Conservation (phyloP, 192 early-diverging fungal species). For the Funneliformis geosporum region DNA sequence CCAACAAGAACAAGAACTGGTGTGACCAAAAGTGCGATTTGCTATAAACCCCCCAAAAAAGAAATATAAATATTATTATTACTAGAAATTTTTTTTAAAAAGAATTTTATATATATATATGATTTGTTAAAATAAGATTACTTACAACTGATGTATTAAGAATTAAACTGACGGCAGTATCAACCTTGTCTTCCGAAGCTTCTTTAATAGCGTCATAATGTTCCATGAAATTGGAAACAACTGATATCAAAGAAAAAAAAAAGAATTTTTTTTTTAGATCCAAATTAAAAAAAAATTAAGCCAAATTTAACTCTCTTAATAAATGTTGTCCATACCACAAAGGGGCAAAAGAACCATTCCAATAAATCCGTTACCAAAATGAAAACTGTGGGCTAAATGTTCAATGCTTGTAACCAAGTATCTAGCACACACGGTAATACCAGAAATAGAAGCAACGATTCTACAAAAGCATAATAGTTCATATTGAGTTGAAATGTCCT, state of each 20-base stretch:
- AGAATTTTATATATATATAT: too few relatives aligned
- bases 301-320: constrained; percentile 28
- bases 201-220: constrained; percentile 77
- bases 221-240: constrained; percentile 63
- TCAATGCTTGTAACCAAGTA: constrained; percentile 79
- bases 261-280: neutral
- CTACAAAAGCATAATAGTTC: constrained; percentile 62
- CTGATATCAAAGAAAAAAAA: constrained; percentile 16
- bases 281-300: constrained; percentile 28
- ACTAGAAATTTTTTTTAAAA: neutral
- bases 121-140: neutral
- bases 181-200: constrained; percentile 80
- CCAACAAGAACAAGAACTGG: constrained; percentile 74
- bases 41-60: constrained; percentile 42
- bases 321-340: constrained; percentile 58
- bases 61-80: neutral
- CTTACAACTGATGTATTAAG: constrained; percentile 28
- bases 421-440: constrained; percentile 78
- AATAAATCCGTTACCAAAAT: constrained; percentile 83
- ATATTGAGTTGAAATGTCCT: constrained; percentile 28
- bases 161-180: constrained; percentile 46
- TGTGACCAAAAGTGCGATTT: constrained; percentile 83
- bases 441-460: constrained; percentile 60
- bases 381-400: constrained; percentile 65
- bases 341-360: constrained; percentile 90